Evolutionary conservation across 2,329 filamentous ascomycete species (phyloP), one percentile per base, ranked within the genome.

Genomic region (Diaporthe nobilis): DNA sequence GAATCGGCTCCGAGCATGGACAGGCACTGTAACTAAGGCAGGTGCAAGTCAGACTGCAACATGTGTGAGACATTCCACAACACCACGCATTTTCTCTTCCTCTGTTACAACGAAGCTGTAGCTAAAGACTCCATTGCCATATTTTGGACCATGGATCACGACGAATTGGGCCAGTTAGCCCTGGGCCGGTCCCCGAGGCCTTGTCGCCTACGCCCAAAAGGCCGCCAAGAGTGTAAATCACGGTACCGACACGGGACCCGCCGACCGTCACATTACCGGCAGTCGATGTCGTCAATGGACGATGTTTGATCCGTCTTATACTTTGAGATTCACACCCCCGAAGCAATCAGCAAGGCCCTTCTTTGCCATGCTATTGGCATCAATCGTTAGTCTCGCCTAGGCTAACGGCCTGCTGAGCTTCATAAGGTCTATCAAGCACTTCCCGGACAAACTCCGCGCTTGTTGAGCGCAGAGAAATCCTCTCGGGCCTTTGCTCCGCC

Each of bases 1-100:
- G 74, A 60, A 1, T 47, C 74, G 74, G 74, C 58, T 15, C 74
- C 74, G 74, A 67, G 2, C 25, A 20, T 8, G 8, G 20, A 15
- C 2, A 34, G 20, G 17, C 3, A 25, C 13, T 13, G 31, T 34
- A 61, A 3, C 44, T 17, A 2, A 10, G 39, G 28, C 47, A 47
- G 31, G 44, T 65, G 25, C 17, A 31, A 49, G 39, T 34, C 25
- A 67, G 42, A 34, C 20, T 31, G 44, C 63, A 68, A 20, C 47
- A n/a, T 2, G 22, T 6, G 31, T 70, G 22, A 70, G 65, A 70
- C 49, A 53, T 37, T 39, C 9, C 49, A 13, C 31, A 70, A 70
- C 49, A 70, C 49, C 65, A 55, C 17, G 22, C 1, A 13, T 25
- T 6, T 55, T n/a, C 22, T 22, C 15, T 2, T 53, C 10, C 12